Conservation (phyloP, 1,139 yeast species). For the Kluyveromyces sp. region DNA sequence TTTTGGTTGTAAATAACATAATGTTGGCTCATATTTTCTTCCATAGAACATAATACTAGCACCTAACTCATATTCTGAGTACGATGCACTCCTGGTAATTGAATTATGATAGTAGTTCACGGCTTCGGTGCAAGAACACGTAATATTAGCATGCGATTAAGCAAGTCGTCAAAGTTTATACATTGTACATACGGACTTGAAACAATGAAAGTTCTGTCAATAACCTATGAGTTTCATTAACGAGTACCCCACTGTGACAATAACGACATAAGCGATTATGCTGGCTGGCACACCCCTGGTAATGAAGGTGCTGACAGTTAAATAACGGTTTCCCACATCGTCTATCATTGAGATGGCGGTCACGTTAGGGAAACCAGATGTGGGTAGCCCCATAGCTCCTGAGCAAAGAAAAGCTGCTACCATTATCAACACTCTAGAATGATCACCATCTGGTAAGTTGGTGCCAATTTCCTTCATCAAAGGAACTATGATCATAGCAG, state of each 20-base stretch:
- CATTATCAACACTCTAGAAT: constrained; percentile 61
- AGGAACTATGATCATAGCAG: constrained; percentile 85
- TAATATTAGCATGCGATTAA: neutral
- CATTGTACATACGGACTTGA: neutral
- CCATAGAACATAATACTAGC: too few species aligned
- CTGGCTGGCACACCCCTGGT: constrained; percentile 87
- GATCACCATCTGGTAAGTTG: constrained; percentile 45
- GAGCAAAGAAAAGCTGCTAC: constrained; percentile 79
- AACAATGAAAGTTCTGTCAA: constrained; percentile 20
- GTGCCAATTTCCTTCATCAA: constrained; percentile 82
- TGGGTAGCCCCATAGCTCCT: constrained; percentile 92
- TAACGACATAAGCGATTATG: constrained; percentile 56
- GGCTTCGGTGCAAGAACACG: neutral
- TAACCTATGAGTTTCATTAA: constrained; percentile 55
- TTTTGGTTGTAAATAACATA: constrained; percentile 47
- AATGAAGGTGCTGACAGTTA: constrained; percentile 76
- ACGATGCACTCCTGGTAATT: too few species aligned
- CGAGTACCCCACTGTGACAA: constrained; percentile 73
- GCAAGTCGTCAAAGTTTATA: neutral
- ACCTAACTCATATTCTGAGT: too few species aligned
- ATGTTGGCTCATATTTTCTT: neutral
- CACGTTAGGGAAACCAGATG: constrained; percentile 94
- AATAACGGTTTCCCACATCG: constrained; percentile 78
- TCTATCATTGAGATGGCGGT: constrained; percentile 91
- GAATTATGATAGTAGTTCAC: too few species aligned